Evolutionary conservation across 2,329 filamentous ascomycete species (phyloP).

Genomic region (Ophiostoma australiae): DNA sequence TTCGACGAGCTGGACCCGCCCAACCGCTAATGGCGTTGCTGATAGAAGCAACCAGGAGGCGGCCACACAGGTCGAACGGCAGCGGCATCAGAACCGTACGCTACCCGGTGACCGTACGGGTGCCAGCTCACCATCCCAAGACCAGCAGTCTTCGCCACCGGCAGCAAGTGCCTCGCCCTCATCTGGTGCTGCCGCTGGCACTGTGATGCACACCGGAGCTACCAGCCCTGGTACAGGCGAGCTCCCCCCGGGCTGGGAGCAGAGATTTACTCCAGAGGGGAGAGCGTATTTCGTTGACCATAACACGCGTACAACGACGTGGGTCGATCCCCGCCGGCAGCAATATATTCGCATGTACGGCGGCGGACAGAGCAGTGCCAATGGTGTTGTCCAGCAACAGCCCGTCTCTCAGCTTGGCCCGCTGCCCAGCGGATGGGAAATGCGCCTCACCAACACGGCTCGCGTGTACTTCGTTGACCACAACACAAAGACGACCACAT

Average conservation of each 20-base stretch:
- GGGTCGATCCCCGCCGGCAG: conserved; percentile 94
- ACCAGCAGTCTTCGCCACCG: conserved; percentile 44
- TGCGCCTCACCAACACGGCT: conserved; percentile 97
- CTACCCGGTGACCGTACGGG: conserved; percentile 93
- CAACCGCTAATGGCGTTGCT: conserved; percentile 72
- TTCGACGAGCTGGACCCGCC: conserved; percentile 93
- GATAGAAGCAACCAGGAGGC: conserved; percentile 77
- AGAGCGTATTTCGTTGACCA: conserved; percentile 97
- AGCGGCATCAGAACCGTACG: conserved; percentile 91
- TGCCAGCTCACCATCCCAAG: conserved; percentile 79
- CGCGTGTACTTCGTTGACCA: conserved; percentile 98
- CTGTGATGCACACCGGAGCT: conserved; percentile 91
- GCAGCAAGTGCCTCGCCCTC: conserved; percentile 38
- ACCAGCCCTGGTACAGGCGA: conserved; percentile 94
- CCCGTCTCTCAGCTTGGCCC: conserved; percentile 95
- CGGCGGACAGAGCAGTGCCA: conserved; percentile 71
- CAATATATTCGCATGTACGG: conserved; percentile 98
- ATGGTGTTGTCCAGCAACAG: conserved; percentile 89
- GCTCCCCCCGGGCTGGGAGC: conserved; percentile 93
- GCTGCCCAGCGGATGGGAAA: conserved; percentile 96
- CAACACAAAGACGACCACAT: conserved; percentile 99
- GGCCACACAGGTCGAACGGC: conserved; percentile 86
- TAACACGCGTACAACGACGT: conserved; percentile 95
- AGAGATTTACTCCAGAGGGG: conserved; percentile 90
- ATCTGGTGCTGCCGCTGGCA: conserved; percentile 55